Conservation (phyloP, 2,329 filamentous ascomycete species). For the Fusarium dimerum region DNA sequence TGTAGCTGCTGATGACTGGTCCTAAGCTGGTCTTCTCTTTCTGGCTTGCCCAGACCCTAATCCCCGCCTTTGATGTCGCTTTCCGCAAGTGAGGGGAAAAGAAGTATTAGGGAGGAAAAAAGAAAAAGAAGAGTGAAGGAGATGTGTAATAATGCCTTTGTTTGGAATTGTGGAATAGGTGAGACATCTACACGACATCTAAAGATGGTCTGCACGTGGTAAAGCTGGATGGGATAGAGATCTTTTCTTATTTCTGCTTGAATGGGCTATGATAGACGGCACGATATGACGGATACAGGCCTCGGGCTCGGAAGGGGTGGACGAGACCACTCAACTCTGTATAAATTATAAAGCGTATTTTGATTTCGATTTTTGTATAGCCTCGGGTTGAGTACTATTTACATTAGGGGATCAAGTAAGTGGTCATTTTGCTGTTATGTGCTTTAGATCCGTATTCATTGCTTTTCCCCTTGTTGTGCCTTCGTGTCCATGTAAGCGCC, state of each 20-base stretch:
- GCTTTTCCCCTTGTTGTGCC: too few species aligned
- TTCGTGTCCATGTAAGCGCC: too few species aligned
- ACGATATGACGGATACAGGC: conserved; percentile 12
- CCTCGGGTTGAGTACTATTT: too few species aligned
- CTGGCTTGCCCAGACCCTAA: conserved; percentile 98
- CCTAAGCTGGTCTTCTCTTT: conserved; percentile 99
- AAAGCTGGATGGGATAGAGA: conserved; percentile 22
- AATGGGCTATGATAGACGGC: conserved; percentile 26
- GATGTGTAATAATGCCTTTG: not conserved
- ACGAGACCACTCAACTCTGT: conserved; percentile 31
- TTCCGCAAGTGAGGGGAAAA: conserved; percentile 31
- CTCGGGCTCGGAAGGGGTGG: conserved; percentile 16
- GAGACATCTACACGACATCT: conserved; percentile 13
- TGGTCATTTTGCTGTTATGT: too few species aligned
- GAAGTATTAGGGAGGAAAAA: not conserved
- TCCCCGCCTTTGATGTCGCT: conserved; percentile 77
- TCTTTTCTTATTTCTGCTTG: conserved; percentile 21
- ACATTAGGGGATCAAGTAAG: too few species aligned
- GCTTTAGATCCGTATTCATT: too few species aligned
- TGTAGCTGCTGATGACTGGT: conserved; percentile 90
- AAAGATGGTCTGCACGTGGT: conserved; percentile 6
- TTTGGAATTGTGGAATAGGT: conserved; percentile 16
- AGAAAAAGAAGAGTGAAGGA: not conserved
- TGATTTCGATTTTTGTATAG: not conserved
- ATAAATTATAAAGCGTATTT: conserved; percentile 29